phyloP scores from a whole-genome alignment of 345 rosid genomes.

The Odontarrhena argentea region DNA sequence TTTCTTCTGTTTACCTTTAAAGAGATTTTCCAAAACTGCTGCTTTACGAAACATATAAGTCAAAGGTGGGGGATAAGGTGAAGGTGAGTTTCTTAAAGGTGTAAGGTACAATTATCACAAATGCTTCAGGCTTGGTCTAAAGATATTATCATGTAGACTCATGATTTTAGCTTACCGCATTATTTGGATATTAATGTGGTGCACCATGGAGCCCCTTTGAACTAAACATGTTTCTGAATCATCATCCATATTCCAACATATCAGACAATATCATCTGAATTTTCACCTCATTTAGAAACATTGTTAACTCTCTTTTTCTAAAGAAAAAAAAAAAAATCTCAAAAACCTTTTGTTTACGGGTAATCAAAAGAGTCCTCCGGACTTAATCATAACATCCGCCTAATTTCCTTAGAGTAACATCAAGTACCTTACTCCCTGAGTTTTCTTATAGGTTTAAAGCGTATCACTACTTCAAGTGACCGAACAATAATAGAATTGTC shows the following conservation, averaged over 20 bases:
- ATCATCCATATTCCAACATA: slow-evolving; percentile 38
- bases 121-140: slow-evolving; percentile 44
- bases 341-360: no score
- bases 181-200: slow-evolving; percentile 37
- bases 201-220: slow-evolving; percentile 44
- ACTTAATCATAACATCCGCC: no score
- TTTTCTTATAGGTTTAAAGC: no score
- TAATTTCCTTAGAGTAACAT: no score
- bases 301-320: not conserved
- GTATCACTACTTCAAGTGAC: no score
- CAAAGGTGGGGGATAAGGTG: not conserved
- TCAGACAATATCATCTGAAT: slow-evolving; percentile 33
- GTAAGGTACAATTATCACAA: slow-evolving; percentile 41
- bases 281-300: slow-evolving; percentile 19
- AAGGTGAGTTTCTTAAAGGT: slow-evolving; percentile 27
- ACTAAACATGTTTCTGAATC: slow-evolving; percentile 39
- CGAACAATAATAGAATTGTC: no score
- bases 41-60: slow-evolving; percentile 14
- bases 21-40: not conserved
- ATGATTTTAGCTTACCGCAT: slow-evolving; percentile 42
- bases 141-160: slow-evolving; percentile 37
- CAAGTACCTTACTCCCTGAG: no score
- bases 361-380: no score
- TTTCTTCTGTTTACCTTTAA: no score
- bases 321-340: no score